Conservation (phyloP, 805 yeast genomes). For the Candida nitratophila region DNA sequence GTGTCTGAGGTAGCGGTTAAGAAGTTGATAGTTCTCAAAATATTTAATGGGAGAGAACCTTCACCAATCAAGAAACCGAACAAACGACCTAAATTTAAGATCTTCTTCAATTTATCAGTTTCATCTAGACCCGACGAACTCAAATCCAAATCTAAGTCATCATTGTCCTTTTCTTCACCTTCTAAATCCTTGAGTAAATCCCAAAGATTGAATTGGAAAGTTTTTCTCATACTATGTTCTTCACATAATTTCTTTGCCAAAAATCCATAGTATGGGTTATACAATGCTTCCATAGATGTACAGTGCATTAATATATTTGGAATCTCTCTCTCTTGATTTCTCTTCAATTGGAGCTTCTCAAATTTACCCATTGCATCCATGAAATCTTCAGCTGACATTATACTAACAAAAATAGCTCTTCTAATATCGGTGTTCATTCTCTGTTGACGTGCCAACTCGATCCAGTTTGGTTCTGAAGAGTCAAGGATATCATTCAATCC, state of each 20-base stretch:
- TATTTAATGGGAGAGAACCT: conserved; percentile 64
- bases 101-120: conserved; percentile 47
- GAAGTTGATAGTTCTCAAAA: conserved; percentile 68
- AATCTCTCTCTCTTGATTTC: conserved; percentile 77
- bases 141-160: conserved; percentile 27
- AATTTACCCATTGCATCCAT: conserved; percentile 79
- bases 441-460: conserved; percentile 75
- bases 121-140: conserved; percentile 33
- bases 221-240: conserved; percentile 66
- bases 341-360: conserved; percentile 72
- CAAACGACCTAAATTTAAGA: conserved; percentile 71
- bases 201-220: conserved; percentile 89
- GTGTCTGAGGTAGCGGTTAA: conserved; percentile 57
- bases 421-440: conserved; percentile 95
- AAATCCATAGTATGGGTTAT: conserved; percentile 85
- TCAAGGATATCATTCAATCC: conserved; percentile 58
- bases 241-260: conserved; percentile 74
- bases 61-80: conserved; percentile 73
- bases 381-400: conserved; percentile 93
- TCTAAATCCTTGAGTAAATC: conserved; percentile 72
- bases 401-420: conserved; percentile 86
- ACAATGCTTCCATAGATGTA: conserved; percentile 70
- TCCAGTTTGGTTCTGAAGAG: conserved; percentile 77
- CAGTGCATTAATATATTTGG: conserved; percentile 84
- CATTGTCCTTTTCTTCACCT: conserved; percentile 38